phyloP scores from a whole-genome alignment of 1,284 basidiomycete species.

The Sanguinoderma infundibulare region DNA sequence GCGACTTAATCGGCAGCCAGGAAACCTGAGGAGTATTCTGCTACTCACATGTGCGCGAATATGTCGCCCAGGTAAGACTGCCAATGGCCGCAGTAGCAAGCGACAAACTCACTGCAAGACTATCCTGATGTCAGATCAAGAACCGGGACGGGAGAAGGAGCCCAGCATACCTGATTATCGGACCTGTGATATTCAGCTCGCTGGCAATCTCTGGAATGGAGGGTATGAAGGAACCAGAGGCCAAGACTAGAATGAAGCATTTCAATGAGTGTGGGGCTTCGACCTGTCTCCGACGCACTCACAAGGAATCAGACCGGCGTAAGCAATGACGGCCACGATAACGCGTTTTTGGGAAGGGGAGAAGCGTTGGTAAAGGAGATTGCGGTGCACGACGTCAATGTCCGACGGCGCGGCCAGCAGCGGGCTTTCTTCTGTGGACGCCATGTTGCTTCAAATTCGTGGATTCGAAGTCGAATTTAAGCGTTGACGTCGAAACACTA shows the following conservation, averaged over 20 bases:
- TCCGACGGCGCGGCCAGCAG: slow-evolving; percentile 16
- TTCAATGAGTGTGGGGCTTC: not conserved
- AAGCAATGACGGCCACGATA: slow-evolving; percentile 57
- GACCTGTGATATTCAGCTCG: slow-evolving; percentile 59
- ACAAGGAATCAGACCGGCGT: slow-evolving; percentile 56
- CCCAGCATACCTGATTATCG: slow-evolving; percentile 56
- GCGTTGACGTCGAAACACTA: too few relatives aligned
- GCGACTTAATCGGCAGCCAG: not conserved
- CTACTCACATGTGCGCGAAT: slow-evolving; percentile 54
- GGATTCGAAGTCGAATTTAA: too few relatives aligned
- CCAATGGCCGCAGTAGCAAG: slow-evolving; percentile 46
- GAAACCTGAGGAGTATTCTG: not conserved
- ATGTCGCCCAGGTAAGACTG: slow-evolving; percentile 55
- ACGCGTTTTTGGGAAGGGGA: slow-evolving; percentile 42
- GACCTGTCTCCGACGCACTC: slow-evolving; percentile 24
- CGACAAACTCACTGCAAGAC: slow-evolving; percentile 51
- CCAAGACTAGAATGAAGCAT: slow-evolving; percentile 53
- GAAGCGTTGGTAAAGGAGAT: slow-evolving; percentile 29
- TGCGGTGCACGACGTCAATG: slow-evolving; percentile 23
- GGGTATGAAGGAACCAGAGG: slow-evolving; percentile 71
- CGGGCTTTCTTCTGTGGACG: slow-evolving; percentile 24
- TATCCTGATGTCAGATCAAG: slow-evolving; percentile 1
- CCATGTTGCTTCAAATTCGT: too few relatives aligned
- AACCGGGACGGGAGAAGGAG: not conserved
- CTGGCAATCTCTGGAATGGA: slow-evolving; percentile 68